A percentile compares a stretch with the other conserved stretches of the same genome.
phyloP scores from a whole-genome alignment of 441 rosid genomes.

The Bruguiera hainesii region DNA sequence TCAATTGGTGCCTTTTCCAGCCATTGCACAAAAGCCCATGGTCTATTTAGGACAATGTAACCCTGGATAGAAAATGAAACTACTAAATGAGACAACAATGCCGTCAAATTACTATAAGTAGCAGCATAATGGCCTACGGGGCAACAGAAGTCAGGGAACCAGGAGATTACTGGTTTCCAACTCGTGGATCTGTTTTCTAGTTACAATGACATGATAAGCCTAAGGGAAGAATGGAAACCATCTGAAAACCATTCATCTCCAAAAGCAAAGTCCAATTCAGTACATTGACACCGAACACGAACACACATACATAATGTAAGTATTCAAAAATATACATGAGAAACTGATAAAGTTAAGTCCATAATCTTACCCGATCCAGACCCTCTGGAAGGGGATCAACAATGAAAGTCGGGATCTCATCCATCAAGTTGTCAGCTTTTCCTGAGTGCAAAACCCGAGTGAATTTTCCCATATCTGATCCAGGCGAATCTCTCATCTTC shows the following conservation, averaged over 20 bases:
- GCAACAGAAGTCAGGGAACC: too few relatives aligned
- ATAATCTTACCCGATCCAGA: conserved; percentile 58
- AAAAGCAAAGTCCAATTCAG: not conserved
- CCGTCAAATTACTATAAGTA: not conserved
- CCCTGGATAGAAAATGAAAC: conserved; percentile 42
- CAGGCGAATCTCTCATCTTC: conserved; percentile 54
- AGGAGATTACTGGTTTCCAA: too few relatives aligned
- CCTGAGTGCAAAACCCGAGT: conserved; percentile 84
- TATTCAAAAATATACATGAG: not conserved
- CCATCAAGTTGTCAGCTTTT: conserved; percentile 60
- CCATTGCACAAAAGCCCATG: conserved; percentile 92
- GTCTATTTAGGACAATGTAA: conserved; percentile 69
- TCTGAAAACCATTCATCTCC: not conserved
- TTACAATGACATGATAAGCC: not conserved
- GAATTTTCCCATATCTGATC: conserved; percentile 79
- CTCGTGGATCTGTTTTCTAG: not conserved
- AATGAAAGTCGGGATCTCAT: conserved; percentile 66
- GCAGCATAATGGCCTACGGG: not conserved
- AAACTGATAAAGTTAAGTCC: conserved; percentile 2
- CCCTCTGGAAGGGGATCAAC: conserved; percentile 82
- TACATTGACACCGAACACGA: too few relatives aligned
- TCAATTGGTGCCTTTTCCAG: conserved; percentile 64
- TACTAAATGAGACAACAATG: not conserved
- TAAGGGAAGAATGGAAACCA: not conserved
- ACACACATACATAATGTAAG: not conserved